phyloP scores from a whole-genome alignment of 257 asterid species.

The Solanum chmielewskii region DNA sequence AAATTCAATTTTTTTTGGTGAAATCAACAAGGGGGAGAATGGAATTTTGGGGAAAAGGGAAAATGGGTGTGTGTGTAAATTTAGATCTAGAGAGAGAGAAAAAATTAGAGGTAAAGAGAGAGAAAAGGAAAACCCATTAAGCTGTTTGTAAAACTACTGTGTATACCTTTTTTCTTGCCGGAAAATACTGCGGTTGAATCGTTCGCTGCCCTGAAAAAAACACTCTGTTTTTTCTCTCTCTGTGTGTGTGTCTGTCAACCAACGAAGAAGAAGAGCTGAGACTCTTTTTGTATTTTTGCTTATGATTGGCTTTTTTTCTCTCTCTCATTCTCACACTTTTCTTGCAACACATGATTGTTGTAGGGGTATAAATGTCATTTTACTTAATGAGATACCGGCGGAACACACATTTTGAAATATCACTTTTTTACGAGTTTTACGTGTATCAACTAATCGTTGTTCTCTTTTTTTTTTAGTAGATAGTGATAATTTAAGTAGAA shows the following conservation, averaged over 20 bases:
- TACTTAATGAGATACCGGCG: background rate
- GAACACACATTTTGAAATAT: background rate
- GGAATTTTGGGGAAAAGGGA: background rate
- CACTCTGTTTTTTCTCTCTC: background rate
- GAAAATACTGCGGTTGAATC: conserved; percentile 9
- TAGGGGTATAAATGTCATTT: background rate
- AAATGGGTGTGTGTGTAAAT: background rate
- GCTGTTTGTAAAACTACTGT: background rate
- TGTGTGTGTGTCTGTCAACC: background rate
- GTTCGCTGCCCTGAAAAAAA: background rate
- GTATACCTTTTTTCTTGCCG: background rate
- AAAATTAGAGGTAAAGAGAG: background rate
- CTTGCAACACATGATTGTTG: background rate
- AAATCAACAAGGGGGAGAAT: background rate
- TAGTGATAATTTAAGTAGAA: background rate
- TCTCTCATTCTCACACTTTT: background rate
- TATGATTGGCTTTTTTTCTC: background rate
- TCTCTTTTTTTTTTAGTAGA: too few species aligned
- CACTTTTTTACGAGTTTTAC: background rate
- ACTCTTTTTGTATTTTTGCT: background rate
- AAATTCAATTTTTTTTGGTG: background rate
- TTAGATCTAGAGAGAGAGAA: background rate
- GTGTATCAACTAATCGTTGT: too few species aligned
- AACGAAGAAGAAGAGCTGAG: background rate
- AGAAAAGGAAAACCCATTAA: background rate